phyloP scores from a whole-genome alignment of 768 basidiomycete genomes.

The Termitomyces bulborhizus region DNA sequence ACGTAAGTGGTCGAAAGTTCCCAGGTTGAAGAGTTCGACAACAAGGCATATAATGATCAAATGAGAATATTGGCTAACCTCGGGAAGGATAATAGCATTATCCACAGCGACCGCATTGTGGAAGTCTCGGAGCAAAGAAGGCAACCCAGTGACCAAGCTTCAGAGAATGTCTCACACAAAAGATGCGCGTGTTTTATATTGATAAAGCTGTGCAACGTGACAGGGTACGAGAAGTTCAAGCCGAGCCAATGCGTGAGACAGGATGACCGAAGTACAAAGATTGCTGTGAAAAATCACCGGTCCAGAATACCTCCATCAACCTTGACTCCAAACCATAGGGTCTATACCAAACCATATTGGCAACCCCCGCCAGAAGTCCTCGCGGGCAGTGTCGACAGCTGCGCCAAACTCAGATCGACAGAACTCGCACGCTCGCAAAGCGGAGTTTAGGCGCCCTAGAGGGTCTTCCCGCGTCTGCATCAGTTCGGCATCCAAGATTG shows the following conservation, averaged over 20 bases:
- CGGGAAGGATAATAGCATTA: neutral
- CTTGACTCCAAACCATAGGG: constrained; percentile 20
- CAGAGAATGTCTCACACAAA: constrained; percentile 6
- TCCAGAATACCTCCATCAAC: neutral
- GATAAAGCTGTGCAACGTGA: constrained; percentile 5
- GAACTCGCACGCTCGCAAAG: constrained; percentile 56
- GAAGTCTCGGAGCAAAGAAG: neutral
- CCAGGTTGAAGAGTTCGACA: neutral
- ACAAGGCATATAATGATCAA: too few relatives aligned
- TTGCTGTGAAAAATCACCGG: neutral
- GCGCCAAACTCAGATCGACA: constrained; percentile 58
- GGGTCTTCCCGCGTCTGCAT: constrained; percentile 58
- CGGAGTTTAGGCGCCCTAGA: constrained; percentile 32
- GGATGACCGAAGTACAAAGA: constrained; percentile 1
- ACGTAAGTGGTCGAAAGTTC: neutral
- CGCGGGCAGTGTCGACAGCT: constrained; percentile 52
- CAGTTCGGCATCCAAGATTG: constrained; percentile 58
- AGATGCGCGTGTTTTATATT: constrained; percentile 4
- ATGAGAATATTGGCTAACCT: too few relatives aligned
- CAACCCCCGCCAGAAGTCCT: constrained; percentile 59
- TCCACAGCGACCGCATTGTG: neutral
- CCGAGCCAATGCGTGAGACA: constrained; percentile 4
- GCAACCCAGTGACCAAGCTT: constrained; percentile 4
- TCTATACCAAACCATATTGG: constrained; percentile 64
- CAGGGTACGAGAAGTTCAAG: constrained; percentile 9